phyloP scores from a whole-genome alignment of 345 rosid genomes.

The Aquilaria malaccensis region DNA sequence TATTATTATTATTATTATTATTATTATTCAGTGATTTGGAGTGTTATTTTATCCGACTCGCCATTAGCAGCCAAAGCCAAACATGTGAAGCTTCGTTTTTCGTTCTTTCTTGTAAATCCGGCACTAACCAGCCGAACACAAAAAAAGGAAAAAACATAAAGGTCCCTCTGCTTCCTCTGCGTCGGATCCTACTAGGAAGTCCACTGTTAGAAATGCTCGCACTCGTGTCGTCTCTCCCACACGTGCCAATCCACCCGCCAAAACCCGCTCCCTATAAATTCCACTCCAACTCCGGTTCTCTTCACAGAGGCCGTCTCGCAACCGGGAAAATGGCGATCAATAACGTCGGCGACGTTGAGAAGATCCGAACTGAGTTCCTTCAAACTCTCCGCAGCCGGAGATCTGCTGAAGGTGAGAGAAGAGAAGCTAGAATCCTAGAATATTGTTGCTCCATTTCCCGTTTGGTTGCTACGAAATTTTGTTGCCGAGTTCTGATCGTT shows the following conservation, averaged over 20 bases:
- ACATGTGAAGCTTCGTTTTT: too few relatives aligned
- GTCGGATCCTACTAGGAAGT: not conserved
- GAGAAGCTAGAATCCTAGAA: not conserved
- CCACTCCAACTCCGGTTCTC: not conserved
- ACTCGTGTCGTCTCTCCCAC: slow-evolving; percentile 8
- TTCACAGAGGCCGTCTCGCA: too few relatives aligned
- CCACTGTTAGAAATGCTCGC: not conserved
- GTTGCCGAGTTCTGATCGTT: not conserved
- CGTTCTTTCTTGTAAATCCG: too few relatives aligned
- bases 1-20: too few relatives aligned
- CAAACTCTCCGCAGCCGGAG: slow-evolving; percentile 43
- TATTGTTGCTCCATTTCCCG: not conserved
- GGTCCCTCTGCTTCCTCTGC: not conserved
- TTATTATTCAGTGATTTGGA: too few relatives aligned
- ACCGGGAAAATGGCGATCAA: slow-evolving; percentile 15
- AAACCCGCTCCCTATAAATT: slow-evolving; percentile 3
- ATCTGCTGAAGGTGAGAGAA: slow-evolving; percentile 32
- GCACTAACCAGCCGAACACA: too few relatives aligned
- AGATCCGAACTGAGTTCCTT: slow-evolving; percentile 51
- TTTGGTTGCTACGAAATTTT: slow-evolving; percentile 3
- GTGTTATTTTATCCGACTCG: too few relatives aligned
- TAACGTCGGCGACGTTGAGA: slow-evolving; percentile 11
- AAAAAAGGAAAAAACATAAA: too few relatives aligned
- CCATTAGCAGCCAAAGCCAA: too few relatives aligned
- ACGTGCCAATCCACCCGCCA: slow-evolving; percentile 12